These are phyloP conservation scores for Russula emetica DNA, from an alignment of 768 basidiomycete species.

Conservation along the genomic window DNA sequence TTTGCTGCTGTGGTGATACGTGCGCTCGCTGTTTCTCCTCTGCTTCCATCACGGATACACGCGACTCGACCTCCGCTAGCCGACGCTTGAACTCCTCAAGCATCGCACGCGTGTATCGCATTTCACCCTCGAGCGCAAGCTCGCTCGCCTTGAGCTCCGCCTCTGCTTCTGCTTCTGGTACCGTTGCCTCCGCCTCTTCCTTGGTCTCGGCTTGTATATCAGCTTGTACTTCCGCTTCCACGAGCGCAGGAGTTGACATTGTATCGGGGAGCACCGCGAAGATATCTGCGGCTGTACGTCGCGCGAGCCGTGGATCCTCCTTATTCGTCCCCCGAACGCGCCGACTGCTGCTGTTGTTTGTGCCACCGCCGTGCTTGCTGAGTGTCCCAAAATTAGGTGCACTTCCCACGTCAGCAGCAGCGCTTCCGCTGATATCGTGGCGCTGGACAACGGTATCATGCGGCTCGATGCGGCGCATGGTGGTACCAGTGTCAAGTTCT, in stretches of 20 bases:
- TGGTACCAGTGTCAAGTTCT: constrained; percentile 35
- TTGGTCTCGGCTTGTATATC: background rate
- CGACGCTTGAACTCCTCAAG: constrained; percentile 34
- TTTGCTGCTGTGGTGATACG: background rate
- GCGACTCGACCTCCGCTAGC: constrained; percentile 33
- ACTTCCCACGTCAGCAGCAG: constrained; percentile 7
- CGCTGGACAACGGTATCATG: constrained; percentile 18
- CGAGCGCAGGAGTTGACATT: background rate
- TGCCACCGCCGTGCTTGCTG: constrained; percentile 1
- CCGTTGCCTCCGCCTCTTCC: background rate
- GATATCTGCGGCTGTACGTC: constrained; percentile 34
- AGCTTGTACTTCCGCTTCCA: constrained; percentile 1
- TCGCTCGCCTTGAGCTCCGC: constrained; percentile 23
- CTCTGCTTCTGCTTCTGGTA: background rate
- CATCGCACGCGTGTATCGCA: constrained; percentile 29
- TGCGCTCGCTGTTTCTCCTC: background rate
- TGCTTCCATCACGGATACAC: constrained; percentile 33
- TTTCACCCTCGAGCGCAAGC: constrained; percentile 29
- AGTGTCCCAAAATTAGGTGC: background rate
- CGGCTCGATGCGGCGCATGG: constrained; percentile 34
- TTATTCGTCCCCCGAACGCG: constrained; percentile 14
- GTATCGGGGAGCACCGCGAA: constrained; percentile 24
- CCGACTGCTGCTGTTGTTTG: constrained; percentile 18
- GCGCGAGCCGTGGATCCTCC: constrained; percentile 24
- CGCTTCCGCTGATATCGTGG: constrained; percentile 25